Evolutionary conservation across 306 rosid species (phyloP).

Genomic region (Trifolium repens): DNA sequence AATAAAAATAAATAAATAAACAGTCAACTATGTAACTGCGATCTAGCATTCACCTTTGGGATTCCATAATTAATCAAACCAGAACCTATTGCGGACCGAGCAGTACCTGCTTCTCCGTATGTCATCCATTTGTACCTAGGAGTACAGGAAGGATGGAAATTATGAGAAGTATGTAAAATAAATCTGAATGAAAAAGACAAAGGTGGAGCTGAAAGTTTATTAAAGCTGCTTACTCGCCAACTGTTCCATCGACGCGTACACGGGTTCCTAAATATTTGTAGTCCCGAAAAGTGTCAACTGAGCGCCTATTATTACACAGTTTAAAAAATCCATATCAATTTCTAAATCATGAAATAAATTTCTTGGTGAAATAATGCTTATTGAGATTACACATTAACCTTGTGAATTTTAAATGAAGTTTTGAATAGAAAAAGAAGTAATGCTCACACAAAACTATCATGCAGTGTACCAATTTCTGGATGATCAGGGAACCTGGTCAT

Average conservation of each 20-base stretch:
- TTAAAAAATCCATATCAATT: constrained; percentile 42
- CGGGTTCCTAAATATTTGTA: constrained; percentile 95
- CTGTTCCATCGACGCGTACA: constrained; percentile 87
- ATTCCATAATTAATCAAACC: constrained; percentile 79
- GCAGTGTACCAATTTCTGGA: constrained; percentile 89
- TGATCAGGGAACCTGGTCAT: constrained; percentile 75
- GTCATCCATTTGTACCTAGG: constrained; percentile 97
- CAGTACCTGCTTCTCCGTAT: constrained; percentile 90
- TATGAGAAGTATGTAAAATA: constrained; percentile 40
- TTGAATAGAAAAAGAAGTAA: constrained; percentile 34
- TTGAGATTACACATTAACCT: constrained; percentile 24
- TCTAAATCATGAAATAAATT: constrained; percentile 26
- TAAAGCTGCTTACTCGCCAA: constrained; percentile 82
- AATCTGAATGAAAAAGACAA: constrained; percentile 14
- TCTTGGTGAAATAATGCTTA: constrained; percentile 17
- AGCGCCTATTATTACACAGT: constrained; percentile 63
- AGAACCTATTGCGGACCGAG: constrained; percentile 90
- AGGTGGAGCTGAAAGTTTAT: constrained; percentile 19
- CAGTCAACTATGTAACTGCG: constrained; percentile 19
- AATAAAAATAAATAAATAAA: neutral
- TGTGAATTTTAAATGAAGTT: constrained; percentile 26
- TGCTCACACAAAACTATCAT: constrained; percentile 93
- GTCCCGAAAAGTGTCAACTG: constrained; percentile 82
- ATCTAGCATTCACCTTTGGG: constrained; percentile 65
- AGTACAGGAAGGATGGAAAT: constrained; percentile 34